Evolutionary conservation across 352 stramenopile species (phyloP), one percentile per base, ranked within the genome.

Genomic region (Globisporangium cylindrosporum): DNA sequence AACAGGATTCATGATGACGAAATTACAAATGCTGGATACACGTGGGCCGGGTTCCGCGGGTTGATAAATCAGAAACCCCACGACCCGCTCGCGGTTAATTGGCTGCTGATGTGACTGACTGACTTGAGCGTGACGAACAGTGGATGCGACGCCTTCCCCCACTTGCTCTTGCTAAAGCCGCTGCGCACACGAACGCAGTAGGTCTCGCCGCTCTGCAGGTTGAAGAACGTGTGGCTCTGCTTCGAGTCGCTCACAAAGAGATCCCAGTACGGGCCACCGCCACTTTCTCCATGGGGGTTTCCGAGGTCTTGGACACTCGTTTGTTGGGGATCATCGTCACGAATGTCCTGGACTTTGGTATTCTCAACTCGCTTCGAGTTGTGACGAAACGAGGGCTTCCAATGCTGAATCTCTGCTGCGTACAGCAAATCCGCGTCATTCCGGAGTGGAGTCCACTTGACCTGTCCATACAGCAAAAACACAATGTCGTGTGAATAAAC

Each of bases 161-260:
- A 70, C n/a, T 64, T 69, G 7, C 64, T 73, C 12, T 43, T 62
- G 20, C 66, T 66, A 27, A 78, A 75, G 2, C 76, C 74, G 0
- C 65, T 64, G 22, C 76, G 67, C 2, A 81, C 70, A 49, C 76
- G 73, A 6, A 83, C 25, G 63, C 71, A 81, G 56, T 83, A 83
- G 15, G 60, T 68, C 10, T 53, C 41, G n/a, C 55, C 64, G 0
- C 55, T 57, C 9, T 43, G 48, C 1, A 83, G 56, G 12, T 73
- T 75, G 62, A 73, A 69, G 51, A 83, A 79, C 24, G 65, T 71
- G 49, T 81, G 69, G 4, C 27, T 65, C 9, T 61, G 64, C 36
- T 73, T 74, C 15, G 75, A 69, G 22, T 62, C 34, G 20, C 71
- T 71, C 12, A 69, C 36, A 4, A 59, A 67, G 15, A 69, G 69